Percentiles rank a stretch among this genome's conserved stretches.
Conservation (phyloP, 495 filamentous ascomycete genomes). For the Daldinia bambusicola region DNA sequence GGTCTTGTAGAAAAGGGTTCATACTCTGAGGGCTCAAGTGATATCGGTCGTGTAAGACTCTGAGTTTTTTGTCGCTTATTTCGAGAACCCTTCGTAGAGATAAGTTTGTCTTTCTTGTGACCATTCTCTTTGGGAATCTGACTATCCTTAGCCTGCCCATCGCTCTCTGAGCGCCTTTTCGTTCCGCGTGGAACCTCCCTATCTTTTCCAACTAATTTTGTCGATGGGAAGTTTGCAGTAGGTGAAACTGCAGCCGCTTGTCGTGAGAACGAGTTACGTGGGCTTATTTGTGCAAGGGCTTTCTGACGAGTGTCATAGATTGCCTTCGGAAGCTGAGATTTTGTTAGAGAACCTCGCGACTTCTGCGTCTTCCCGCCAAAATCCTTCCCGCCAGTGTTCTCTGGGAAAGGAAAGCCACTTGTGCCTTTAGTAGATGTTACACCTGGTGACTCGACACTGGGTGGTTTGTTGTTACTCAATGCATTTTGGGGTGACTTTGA, state of each 20-base stretch:
- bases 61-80: constrained; percentile 1
- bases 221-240: constrained; percentile 1
- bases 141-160: not conserved
- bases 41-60: constrained; percentile 23
- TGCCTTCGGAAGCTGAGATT: constrained; percentile 34
- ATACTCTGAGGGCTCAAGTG: not conserved
- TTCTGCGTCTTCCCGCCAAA: constrained; percentile 1
- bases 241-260: not conserved
- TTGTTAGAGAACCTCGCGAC: constrained; percentile 9
- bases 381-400: not conserved
- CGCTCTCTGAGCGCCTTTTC: not conserved
- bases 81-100: constrained; percentile 4
- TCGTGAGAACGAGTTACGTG: constrained; percentile 1
- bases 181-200: not conserved
- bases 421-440: not conserved
- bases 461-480: not conserved
- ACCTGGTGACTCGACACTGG: not conserved
- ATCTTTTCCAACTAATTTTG: not conserved
- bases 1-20: constrained; percentile 13
- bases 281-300: constrained; percentile 38
- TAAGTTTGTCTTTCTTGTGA: not conserved
- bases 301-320: constrained; percentile 38
- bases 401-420: constrained; percentile 30
- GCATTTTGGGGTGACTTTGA: not conserved
- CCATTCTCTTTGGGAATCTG: not conserved